Evolutionary conservation across 148 eudicot species (phyloP).

Genomic region (Pharnaceum exiguum): DNA sequence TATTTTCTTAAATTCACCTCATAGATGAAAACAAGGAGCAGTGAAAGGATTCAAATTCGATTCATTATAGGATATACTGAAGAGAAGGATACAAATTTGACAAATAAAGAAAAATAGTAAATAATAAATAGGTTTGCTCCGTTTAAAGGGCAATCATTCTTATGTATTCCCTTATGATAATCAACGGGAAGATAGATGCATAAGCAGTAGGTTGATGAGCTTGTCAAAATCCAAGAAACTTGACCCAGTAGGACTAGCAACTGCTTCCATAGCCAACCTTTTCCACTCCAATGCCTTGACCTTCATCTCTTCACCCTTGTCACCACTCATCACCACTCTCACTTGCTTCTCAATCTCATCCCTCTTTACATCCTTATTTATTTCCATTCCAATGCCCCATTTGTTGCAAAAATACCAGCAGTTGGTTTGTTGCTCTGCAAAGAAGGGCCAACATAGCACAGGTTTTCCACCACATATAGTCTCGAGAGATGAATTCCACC

Average conservation of each 20-base stretch:
- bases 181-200: too few relatives aligned
- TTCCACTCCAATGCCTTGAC: slow-evolving; percentile 18
- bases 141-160: too few relatives aligned
- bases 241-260: slow-evolving; percentile 8
- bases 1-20: too few relatives aligned
- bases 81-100: too few relatives aligned
- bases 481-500: slow-evolving; percentile 26
- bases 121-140: too few relatives aligned
- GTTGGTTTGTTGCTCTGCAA: slow-evolving; percentile 21
- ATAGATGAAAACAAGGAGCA: too few relatives aligned
- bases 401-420: slow-evolving; percentile 18
- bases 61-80: too few relatives aligned
- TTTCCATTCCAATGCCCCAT: slow-evolving; percentile 21
- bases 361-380: slow-evolving; percentile 24
- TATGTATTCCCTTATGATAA: too few relatives aligned
- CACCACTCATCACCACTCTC: slow-evolving; percentile 24
- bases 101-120: too few relatives aligned
- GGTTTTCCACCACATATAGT: slow-evolving; percentile 13
- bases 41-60: too few relatives aligned
- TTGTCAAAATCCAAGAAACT: slow-evolving; percentile 1
- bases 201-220: slow-evolving; percentile 5
- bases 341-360: slow-evolving; percentile 23
- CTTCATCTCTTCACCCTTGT: slow-evolving; percentile 18
- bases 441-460: slow-evolving; percentile 22
- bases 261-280: slow-evolving; percentile 14